Conservation (phyloP, 352 stramenopile species). For the Blastocystis sp. region DNA sequence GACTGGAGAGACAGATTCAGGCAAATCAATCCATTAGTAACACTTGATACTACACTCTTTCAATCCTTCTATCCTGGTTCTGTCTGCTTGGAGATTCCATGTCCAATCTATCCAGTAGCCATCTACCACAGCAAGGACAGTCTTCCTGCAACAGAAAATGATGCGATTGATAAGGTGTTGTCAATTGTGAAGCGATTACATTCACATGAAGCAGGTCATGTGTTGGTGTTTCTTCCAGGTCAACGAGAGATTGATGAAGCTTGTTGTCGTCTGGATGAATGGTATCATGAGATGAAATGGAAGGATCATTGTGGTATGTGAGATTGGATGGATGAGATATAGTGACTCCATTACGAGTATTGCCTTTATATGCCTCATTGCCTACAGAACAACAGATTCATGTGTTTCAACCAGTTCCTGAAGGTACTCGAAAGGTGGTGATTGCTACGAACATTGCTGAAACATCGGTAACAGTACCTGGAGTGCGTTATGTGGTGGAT, state of each 20-base stretch:
- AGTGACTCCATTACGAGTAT: conserved; percentile 63
- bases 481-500: conserved; percentile 91
- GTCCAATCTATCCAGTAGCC: conserved; percentile 73
- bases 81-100: conserved; percentile 69
- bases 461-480: conserved; percentile 88
- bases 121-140: conserved; percentile 72
- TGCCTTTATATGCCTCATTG: conserved; percentile 77
- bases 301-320: conserved; percentile 60
- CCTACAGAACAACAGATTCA: conserved; percentile 73
- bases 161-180: conserved; percentile 71
- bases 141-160: conserved; percentile 73
- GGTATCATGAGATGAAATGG: neutral
- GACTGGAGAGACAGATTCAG: conserved; percentile 85
- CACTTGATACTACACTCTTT: conserved; percentile 80
- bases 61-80: conserved; percentile 75
- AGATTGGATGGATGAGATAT: neutral
- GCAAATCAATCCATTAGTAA: conserved; percentile 84
- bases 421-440: conserved; percentile 76
- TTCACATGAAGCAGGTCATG: conserved; percentile 71
- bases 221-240: conserved; percentile 78
- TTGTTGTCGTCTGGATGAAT: conserved; percentile 70
- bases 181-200: conserved; percentile 77
- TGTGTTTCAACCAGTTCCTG: conserved; percentile 72
- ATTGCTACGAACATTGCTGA: conserved; percentile 90
- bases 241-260: conserved; percentile 77